Conservation (phyloP, 306 rosid species). For the Gynostemma pentaphyllum region DNA sequence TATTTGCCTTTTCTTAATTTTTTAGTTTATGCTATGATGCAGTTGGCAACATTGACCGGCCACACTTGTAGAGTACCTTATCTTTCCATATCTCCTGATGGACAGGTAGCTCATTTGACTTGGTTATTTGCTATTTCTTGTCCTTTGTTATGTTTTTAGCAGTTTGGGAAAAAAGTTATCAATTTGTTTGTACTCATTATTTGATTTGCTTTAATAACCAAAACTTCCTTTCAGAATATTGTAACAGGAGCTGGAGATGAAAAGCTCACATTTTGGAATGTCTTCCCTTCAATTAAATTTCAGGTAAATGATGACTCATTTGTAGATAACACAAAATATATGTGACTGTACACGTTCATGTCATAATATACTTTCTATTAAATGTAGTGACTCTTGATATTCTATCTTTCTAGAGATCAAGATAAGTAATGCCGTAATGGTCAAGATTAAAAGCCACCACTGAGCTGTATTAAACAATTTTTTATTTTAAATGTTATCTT, state of each 20-base stretch:
- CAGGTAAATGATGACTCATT: constrained; percentile 54
- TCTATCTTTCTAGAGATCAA: constrained; percentile 1
- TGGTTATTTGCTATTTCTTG: background rate
- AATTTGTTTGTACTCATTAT: background rate
- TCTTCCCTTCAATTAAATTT: constrained; percentile 92
- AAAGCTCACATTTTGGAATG: constrained; percentile 95
- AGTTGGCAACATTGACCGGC: constrained; percentile 94
- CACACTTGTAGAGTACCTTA: constrained; percentile 89
- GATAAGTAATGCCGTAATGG: background rate
- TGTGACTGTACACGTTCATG: too few relatives aligned
- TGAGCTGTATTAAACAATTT: constrained; percentile 5
- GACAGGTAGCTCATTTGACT: constrained; percentile 54
- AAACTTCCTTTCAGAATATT: constrained; percentile 54
- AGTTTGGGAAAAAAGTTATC: background rate
- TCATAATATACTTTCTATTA: too few relatives aligned
- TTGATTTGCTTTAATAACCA: constrained; percentile 11
- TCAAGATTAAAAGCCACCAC: background rate
- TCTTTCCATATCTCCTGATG: constrained; percentile 97
- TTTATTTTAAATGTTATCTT: background rate
- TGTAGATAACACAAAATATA: too few relatives aligned
- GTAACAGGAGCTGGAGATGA: constrained; percentile 99
- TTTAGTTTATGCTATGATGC: constrained; percentile 15
- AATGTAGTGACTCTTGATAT: background rate
- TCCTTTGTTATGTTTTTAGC: background rate
- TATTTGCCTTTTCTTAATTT: background rate